Evolutionary conservation across 208 protist species (phyloP), one percentile per base, ranked within the genome.

Genomic region (Endotrypanum monterogeii): DNA sequence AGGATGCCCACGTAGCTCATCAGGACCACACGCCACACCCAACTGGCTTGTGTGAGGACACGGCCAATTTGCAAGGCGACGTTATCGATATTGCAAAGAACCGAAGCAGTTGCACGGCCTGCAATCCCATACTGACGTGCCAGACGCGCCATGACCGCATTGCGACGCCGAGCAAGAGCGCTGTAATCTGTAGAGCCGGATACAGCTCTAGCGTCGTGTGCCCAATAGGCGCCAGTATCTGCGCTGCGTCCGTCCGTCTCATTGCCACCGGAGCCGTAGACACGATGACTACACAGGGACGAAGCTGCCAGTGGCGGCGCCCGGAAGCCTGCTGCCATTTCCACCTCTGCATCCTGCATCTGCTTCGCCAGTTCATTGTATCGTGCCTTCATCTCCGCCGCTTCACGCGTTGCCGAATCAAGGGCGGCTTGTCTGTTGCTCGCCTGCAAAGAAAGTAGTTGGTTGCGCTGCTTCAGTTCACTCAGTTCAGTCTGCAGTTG

Each of bases 1-100:
- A 93, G 70, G 41, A 87, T 78, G 7, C 71, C 14, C n/a, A 93
- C 71, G 63, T 93, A 93, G 30, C 80, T 37, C 60, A 81, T 76
- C 30, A 80, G 39, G 12, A 60, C n/a, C 35, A 93, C 74, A 14
- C 89, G 85, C 48, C 81, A 69, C 39, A 86, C 30, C 57, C 82
- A 78, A 35, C 60, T 55, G 46, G 76, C n/a, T 16, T 83, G 78
- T 6, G 63, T 67, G 20, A 93, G 76, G 35, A 78, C 14, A 37
- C 71, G 70, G n/a, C 73, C 82, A 11, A 88, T 32, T 23, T 69
- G 73, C 16, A 93, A 3, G 14, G 76, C 79, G 16, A 66, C 39
- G 28, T 55, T 66, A 60, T 93, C 89, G 12, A 91, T 28, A 20
- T 46, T 30, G 25, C 54, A 58, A 35, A 85, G 18, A 44, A 55